Evolutionary conservation across 257 asterid genomes (phyloP).

Genomic region (Avicennia marina): DNA sequence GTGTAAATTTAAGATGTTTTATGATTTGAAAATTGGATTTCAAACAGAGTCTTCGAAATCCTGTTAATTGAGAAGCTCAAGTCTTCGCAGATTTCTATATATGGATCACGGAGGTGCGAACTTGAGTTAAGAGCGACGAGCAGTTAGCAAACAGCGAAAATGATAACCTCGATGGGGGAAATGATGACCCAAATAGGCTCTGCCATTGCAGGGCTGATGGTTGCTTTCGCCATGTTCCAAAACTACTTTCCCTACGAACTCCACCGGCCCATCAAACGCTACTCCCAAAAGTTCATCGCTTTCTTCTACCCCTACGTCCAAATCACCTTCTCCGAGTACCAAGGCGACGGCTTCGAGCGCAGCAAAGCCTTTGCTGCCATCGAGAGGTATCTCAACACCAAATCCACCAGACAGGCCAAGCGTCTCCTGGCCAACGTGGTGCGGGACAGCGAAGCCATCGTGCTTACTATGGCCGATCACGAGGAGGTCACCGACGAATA

Average conservation of each 20-base stretch:
- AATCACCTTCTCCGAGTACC: conserved; percentile 33
- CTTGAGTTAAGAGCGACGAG: too few species aligned
- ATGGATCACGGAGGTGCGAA: too few species aligned
- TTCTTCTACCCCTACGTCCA: conserved; percentile 35
- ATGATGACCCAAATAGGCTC: conserved; percentile 23
- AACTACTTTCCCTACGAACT: conserved; percentile 39
- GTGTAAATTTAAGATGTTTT: too few species aligned
- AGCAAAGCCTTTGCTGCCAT: conserved; percentile 40
- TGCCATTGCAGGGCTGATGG: conserved; percentile 21
- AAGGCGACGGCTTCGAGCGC: conserved; percentile 34
- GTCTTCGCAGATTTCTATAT: too few species aligned
- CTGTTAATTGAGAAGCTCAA: too few species aligned
- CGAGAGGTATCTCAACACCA: conserved; percentile 43
- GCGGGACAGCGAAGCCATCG: conserved; percentile 37
- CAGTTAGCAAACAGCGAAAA: too few species aligned
- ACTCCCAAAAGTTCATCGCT: conserved; percentile 11
- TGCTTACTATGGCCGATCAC: conserved; percentile 48
- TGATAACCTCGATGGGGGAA: conserved; percentile 13
- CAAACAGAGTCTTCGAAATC: too few species aligned
- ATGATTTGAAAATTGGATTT: too few species aligned
- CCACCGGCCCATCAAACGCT: conserved; percentile 19
- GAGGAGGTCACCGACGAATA: conserved; percentile 54
- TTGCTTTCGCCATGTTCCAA: conserved; percentile 39
- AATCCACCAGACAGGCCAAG: conserved; percentile 46
- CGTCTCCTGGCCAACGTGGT: conserved; percentile 35